Base-by-base conservation (phyloP, 192 early-diverging fungal species). In the Nowakowskiella sp. region DNA sequence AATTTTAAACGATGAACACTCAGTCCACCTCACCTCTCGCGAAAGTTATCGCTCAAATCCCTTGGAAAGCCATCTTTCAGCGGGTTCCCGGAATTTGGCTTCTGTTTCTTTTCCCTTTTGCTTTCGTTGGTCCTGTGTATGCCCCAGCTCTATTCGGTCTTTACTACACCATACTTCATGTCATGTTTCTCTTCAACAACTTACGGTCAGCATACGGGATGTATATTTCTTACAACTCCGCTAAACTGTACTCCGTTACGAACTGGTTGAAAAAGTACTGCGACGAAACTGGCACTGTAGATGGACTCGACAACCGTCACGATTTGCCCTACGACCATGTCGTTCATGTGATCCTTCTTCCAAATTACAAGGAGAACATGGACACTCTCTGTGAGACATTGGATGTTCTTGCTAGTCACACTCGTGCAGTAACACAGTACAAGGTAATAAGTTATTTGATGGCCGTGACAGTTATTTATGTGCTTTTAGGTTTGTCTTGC, bases 341-440 rank as follows among this genome's bases (percentile, higher is more conserved):
- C 33, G 55, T 72, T n/a, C 85, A 87, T 65, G 70, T 84, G 27
- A 66, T 87, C 63, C 76, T 87, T 53, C 68, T 87, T 31, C 84
- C 85, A 16, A 82, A 85, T 55, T 87, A 86, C 67, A 73, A 72
- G 43, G 85, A 87, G 56, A 72, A 74, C 19, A 63, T 82, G 57
- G 81, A 77, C 5, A 76, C 84, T 31, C 53, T 87, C 25, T 74
- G 74, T 42, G 82, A 84, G 49, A 87, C 84, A 5, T 75, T 87
- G 34, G 81, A 83, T 51, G 65, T 81, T 34, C 64, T 87, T 10
- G 76, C 78, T 4, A 68, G 73, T 30, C 82, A 86, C 53, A 16
- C 44, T 13, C 52, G 65, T 6, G 75, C 75, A 4, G 27, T 77
- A 27, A 64, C 68, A 6, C 67, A 71, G 42, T 77, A 77, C 63